These are phyloP conservation scores for Hericium alpestre DNA, from an alignment of 768 basidiomycete genomes.

Conservation along the genomic window DNA sequence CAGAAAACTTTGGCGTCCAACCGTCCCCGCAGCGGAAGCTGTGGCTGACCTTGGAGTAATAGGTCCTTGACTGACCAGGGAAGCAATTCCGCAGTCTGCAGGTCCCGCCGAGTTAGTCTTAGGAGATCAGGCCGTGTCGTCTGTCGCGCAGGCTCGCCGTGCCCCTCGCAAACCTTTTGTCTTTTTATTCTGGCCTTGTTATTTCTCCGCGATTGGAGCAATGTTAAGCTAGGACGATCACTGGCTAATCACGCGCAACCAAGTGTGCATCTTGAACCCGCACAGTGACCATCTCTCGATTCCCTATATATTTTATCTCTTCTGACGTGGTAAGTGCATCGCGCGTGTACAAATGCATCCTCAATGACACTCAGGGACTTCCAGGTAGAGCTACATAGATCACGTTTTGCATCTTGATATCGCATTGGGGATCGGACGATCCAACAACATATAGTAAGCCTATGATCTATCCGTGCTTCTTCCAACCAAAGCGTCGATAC, in stretches of 20 bases:
- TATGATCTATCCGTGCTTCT: not conserved
- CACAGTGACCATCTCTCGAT: no score
- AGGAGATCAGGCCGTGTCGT: constrained; percentile 78
- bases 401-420: no score
- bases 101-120: constrained; percentile 87
- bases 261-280: no score
- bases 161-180: constrained; percentile 71
- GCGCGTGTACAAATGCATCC: no score
- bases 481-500: not conserved
- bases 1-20: constrained; percentile 87
- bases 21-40: constrained; percentile 53
- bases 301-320: no score
- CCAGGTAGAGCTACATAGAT: no score
- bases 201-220: no score
- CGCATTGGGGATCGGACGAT: no score
- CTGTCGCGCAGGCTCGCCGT: constrained; percentile 73
- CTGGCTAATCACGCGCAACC: no score
- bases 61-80: constrained; percentile 75
- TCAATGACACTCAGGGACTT: no score
- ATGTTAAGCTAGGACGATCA: no score
- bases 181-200: not conserved
- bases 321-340: no score
- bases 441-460: not conserved
- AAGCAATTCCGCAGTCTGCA: constrained; percentile 89
- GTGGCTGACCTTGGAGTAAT: constrained; percentile 73